These are phyloP conservation scores for Calonectria pseudoreteaudii DNA, from an alignment of 2,329 filamentous ascomycete genomes.

Conservation along the genomic window DNA sequence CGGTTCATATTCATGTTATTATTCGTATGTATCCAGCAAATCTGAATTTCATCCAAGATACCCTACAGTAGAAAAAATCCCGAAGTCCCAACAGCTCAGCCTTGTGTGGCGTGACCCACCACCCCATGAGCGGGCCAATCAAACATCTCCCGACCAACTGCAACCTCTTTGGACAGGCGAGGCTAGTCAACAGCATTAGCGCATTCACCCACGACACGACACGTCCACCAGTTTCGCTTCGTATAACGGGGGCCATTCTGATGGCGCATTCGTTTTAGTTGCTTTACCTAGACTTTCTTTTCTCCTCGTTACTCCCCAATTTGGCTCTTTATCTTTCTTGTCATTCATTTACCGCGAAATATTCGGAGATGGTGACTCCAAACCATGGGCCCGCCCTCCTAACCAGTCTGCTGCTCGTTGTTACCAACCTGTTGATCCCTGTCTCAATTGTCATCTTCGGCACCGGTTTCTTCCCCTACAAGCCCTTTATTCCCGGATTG, in stretches of 20 bases:
- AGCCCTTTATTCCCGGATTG: conserved; percentile 88
- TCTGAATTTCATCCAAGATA: conserved; percentile 43
- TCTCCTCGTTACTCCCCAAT: neutral
- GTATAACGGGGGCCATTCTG: conserved; percentile 18
- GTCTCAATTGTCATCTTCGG: conserved; percentile 82
- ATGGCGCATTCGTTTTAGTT: conserved; percentile 34
- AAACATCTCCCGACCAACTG: neutral
- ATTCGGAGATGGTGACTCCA: conserved; percentile 38
- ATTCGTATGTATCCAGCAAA: conserved; percentile 36
- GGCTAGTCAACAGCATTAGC: conserved; percentile 34
- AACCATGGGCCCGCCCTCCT: conserved; percentile 42
- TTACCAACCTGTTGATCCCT: conserved; percentile 83
- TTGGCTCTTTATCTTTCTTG: conserved; percentile 8
- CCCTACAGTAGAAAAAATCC: conserved; percentile 31
- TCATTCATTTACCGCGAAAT: conserved; percentile 19
- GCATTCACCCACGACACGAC: conserved; percentile 38
- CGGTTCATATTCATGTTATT: conserved; percentile 20
- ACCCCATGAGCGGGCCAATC: conserved; percentile 28
- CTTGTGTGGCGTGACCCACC: conserved; percentile 41
- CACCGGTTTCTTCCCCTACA: conserved; percentile 96
- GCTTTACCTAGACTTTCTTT: conserved; percentile 24
- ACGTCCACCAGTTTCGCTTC: conserved; percentile 38
- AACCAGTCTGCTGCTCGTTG: conserved; percentile 62
- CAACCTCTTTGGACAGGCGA: conserved; percentile 40
- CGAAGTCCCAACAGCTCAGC: conserved; percentile 25